Base-by-base conservation (phyloP, 2,329 filamentous ascomycete species). In the Alternaria arbusti region DNA sequence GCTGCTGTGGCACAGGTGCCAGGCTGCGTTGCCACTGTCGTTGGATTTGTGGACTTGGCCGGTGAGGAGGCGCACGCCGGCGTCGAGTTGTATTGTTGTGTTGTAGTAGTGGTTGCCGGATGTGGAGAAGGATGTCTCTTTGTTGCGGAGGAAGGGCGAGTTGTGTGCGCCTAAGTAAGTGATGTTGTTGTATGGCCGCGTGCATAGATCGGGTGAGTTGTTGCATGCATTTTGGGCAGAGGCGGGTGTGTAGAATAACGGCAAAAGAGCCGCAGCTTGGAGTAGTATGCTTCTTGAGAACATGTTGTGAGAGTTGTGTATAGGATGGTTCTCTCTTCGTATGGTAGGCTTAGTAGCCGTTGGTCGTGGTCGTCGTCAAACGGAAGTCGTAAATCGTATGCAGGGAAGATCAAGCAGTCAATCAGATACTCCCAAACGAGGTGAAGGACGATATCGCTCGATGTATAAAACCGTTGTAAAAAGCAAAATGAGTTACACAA, bases 101-200 rank as follows among this genome's bases (percentile, higher is more conserved):
- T 93, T 91, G 80, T 86, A 89, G 81, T 84, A 92, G 80, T 94
- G 92, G 78, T 93, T 91, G 6, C 90, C 91, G 3, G 89, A 86
- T 3, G 88, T 79, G 25, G 88, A 88, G 78, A 90, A 87, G 64
- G 81, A 82, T 1, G 88, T 90, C 59, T 84, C 85, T 25, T 82
- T 78, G 72, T 93, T 89, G 54, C 90, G 85, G 46, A 94, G 79
- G 76, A 94, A 94, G 11, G 91, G 85, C 64, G 87, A 89, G 80
- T 94, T 86, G 81, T 94, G 92, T 17, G 90, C 91, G 22, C 91
- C 91, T 74, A 95, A 87, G 78, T 94, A 87, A 4, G 92, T 94
- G 70, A 96, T 87, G 69, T 91, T 88, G 81, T 88, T 89, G 83
- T 96, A 96, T 17, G 87, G 82, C 67, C 87, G 88, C 65, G 82